Conservation (phyloP, 768 basidiomycete species). For the Paxillus involutus region DNA sequence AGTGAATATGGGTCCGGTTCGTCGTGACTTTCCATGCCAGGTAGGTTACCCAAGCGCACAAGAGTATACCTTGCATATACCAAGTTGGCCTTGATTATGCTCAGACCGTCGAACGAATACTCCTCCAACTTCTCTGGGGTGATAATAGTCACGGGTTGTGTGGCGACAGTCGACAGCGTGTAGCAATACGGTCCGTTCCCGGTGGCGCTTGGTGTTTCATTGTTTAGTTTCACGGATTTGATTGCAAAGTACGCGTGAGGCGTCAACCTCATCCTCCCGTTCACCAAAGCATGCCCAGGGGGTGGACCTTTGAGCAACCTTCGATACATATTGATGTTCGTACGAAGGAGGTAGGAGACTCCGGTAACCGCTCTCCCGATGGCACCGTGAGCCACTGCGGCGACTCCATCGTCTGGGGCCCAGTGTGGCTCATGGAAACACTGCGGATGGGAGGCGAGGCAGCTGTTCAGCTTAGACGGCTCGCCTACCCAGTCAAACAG, state of each 20-base stretch:
- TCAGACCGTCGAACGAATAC: background rate
- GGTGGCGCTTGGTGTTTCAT: background rate
- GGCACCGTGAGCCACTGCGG: background rate
- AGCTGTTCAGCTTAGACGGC: conserved; percentile 2
- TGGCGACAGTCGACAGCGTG: background rate
- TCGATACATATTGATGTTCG: background rate
- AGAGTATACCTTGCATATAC: too few species aligned
- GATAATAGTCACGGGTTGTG: background rate
- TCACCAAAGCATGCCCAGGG: background rate
- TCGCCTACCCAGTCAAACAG: conserved; percentile 10
- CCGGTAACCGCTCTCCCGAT: background rate
- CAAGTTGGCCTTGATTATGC: too few species aligned
- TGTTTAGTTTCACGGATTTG: too few species aligned
- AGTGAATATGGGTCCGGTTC: too few species aligned
- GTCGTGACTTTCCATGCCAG: too few species aligned
- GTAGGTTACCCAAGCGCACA: too few species aligned
- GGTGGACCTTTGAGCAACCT: background rate
- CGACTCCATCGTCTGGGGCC: background rate
- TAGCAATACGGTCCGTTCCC: background rate
- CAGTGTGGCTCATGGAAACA: background rate
- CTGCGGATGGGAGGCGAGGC: conserved; percentile 5
- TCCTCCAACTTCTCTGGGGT: background rate
- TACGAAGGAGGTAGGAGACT: background rate
- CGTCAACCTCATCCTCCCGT: background rate
- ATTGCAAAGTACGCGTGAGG: background rate